These are phyloP conservation scores for Persicaria tinctoria DNA, from an alignment of 148 eudicot species.

Conservation along the genomic window DNA sequence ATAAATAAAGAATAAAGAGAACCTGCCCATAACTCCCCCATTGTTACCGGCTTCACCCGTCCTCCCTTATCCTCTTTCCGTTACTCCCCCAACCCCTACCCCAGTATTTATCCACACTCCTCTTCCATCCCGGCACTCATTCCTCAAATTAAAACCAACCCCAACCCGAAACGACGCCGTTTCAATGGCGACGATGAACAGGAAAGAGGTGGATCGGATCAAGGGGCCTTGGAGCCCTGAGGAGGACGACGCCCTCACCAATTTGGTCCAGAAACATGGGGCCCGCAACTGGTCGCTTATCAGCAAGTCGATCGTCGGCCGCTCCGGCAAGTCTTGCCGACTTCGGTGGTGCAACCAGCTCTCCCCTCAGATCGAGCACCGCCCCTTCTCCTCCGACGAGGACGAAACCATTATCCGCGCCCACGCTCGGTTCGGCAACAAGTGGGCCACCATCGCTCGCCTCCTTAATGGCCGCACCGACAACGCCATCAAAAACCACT, in stretches of 20 bases:
- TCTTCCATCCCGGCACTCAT: neutral
- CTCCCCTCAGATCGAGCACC: constrained; percentile 8
- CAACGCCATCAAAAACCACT: constrained; percentile 7
- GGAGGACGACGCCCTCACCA: neutral
- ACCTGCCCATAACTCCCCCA: neutral
- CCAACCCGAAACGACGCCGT: neutral
- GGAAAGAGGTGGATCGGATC: constrained; percentile 9
- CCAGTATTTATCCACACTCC: neutral
- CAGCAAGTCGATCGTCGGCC: constrained; percentile 7
- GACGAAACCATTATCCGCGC: constrained; percentile 5
- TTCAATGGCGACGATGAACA: neutral
- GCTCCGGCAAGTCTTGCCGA: constrained; percentile 7
- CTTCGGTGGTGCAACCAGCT: constrained; percentile 14
- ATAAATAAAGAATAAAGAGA: too few relatives aligned
- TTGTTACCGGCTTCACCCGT: neutral
- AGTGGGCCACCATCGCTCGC: constrained; percentile 10
- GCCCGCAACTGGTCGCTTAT: constrained; percentile 5
- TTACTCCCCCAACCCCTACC: neutral
- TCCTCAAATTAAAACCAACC: neutral
- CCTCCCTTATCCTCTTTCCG: neutral
- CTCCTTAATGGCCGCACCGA: constrained; percentile 2
- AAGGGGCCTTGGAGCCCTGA: constrained; percentile 10
- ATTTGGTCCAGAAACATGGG: neutral
- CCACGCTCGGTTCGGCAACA: constrained; percentile 6
- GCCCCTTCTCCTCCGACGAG: constrained; percentile 4